phyloP scores from a whole-genome alignment of 2,329 filamentous ascomycete species.

The Westerdykella ornata region DNA sequence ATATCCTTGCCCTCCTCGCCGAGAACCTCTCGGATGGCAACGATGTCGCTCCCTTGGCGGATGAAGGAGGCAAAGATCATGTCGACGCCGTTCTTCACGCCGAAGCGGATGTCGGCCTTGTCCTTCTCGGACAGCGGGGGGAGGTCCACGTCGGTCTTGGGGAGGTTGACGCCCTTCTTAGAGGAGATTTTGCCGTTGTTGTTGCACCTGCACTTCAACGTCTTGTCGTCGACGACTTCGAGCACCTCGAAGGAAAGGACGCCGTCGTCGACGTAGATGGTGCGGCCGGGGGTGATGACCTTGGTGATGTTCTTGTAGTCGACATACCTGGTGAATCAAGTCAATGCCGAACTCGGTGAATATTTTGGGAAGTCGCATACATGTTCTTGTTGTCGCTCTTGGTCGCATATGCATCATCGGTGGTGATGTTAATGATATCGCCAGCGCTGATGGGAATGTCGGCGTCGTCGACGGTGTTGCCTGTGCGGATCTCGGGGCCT shows the following conservation, averaged over 20 bases:
- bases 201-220: conserved; percentile 73
- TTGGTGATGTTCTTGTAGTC: conserved; percentile 99
- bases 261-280: conserved; percentile 97
- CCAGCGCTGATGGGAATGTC: conserved; percentile 79
- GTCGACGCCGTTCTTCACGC: conserved; percentile 97
- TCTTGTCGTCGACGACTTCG: conserved; percentile 81
- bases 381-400: conserved; percentile 86
- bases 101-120: conserved; percentile 85
- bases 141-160: conserved; percentile 97
- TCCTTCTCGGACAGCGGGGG: conserved; percentile 98
- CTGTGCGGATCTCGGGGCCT: conserved; percentile 82
- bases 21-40: conserved; percentile 82
- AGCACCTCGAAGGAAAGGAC: conserved; percentile 94
- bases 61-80: conserved; percentile 99
- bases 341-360: background rate
- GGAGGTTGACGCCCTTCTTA: conserved; percentile 98
- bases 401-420: conserved; percentile 84
- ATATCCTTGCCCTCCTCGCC: conserved; percentile 91
- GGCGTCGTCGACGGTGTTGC: conserved; percentile 62
- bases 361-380: conserved; percentile 47
- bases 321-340: conserved; percentile 63
- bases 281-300: conserved; percentile 83
- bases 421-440: conserved; percentile 88
- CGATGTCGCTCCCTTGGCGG: conserved; percentile 87
- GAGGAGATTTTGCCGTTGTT: conserved; percentile 99